Evolutionary conservation across 208 protist genomes (phyloP), one percentile per base, ranked within the genome.

Genomic region (Trichomonas tenax): DNA sequence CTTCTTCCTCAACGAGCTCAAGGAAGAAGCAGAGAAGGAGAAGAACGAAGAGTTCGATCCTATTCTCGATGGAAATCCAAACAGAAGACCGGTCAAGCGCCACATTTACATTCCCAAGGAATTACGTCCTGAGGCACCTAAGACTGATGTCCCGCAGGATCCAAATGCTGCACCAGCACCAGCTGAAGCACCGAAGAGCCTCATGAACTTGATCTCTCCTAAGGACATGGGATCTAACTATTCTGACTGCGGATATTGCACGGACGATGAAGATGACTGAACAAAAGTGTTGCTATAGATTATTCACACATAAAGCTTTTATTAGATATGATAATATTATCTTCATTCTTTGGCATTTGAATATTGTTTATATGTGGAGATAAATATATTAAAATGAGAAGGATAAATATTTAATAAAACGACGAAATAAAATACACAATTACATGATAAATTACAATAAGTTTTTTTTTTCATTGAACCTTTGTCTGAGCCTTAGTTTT

Each of bases 21-120:
- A 82, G 34, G 11, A 82, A 40, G 49, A 96, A 44, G 51, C 63
- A 6, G 86, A 48, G 15, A 10, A 84, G 41, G 44, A 51, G 26
- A 23, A 93, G 3, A 41, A 93, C 38, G 17, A 93, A 26, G 44
- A 93, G 0, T 93, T 23, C 40, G 86, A 93, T 51, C 86, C 86
- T 58, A 48, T 93, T 10, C 21, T 93, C 9, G 86, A 93, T 51
- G 86, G 86, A 51, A 93, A 93, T 93, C 86, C 86, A 93, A 93
- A 93, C 44, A 23, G 86, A 46, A 89, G 82, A 46, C 82, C 82
- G 8, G 38, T 89, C 4, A 89, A 44, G 82, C 17, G 31, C 17
- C 82, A 89, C 21, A 89, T 89, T 26, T 72, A 72, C 26, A 72
- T 72, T n/a, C 58, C 58, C 2, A 72, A 72, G 58, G 58, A 72